Evolutionary conservation across 2,329 filamentous ascomycete species (phyloP).

Genomic region (Colletotrichum falcatum): DNA sequence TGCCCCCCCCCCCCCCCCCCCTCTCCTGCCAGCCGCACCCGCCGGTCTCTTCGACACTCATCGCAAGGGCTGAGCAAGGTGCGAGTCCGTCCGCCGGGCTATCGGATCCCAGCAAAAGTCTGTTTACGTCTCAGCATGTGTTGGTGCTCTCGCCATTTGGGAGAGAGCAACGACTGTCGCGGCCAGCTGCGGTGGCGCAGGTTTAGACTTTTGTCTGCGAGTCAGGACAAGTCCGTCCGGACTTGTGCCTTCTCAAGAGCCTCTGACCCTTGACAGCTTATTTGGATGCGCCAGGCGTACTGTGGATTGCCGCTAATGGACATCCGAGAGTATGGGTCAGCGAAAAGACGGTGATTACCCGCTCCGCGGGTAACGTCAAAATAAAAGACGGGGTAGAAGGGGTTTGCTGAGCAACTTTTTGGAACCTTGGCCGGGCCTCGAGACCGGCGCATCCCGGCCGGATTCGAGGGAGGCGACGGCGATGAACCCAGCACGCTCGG

Average conservation of each 20-base stretch:
- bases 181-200: not conserved
- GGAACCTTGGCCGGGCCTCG: conserved; percentile 9
- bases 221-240: conserved; percentile 14
- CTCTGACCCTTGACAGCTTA: not conserved
- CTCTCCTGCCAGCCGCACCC: conserved; percentile 25
- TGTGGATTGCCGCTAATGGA: not conserved
- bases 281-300: not conserved
- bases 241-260: not conserved
- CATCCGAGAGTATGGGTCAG: conserved; percentile 25
- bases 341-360: conserved; percentile 21
- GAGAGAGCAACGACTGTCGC: conserved; percentile 9
- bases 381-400: not conserved
- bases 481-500: conserved; percentile 25
- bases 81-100: not conserved
- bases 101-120: conserved; percentile 26
- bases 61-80: not conserved
- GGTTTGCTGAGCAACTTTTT: not conserved
- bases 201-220: conserved; percentile 13
- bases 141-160: not conserved
- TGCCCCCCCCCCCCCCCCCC: conserved; percentile 9
- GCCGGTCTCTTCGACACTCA: conserved; percentile 18
- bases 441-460: conserved; percentile 25
- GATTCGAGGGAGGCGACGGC: conserved; percentile 12
- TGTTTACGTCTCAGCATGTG: conserved; percentile 1
- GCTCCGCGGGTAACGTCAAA: conserved; percentile 3